Conservation (phyloP, 106 monocot species). For the Acorus calamus region DNA sequence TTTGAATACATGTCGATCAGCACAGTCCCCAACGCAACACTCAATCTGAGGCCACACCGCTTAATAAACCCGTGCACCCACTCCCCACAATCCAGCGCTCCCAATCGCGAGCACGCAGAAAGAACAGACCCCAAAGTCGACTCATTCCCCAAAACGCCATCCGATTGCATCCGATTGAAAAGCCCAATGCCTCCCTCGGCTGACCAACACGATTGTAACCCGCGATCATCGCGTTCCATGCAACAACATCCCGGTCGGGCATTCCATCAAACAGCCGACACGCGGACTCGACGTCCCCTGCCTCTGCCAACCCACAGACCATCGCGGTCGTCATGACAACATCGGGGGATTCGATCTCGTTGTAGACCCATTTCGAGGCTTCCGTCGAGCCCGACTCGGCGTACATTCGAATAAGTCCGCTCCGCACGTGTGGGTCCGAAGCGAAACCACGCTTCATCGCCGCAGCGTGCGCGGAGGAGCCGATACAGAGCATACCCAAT, state of each 20-base stretch:
- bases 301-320: constrained; percentile 26
- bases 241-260: constrained; percentile 41
- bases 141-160: constrained; percentile 31
- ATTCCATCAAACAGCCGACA: constrained; percentile 62
- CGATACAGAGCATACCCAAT: constrained; percentile 4
- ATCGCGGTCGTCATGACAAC: constrained; percentile 45
- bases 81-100: constrained; percentile 57
- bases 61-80: constrained; percentile 52
- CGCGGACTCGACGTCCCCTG: constrained; percentile 40
- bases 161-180: constrained; percentile 38
- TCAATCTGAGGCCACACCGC: constrained; percentile 26
- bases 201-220: constrained; percentile 34
- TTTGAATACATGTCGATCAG: constrained; percentile 83
- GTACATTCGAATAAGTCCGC: constrained; percentile 59
- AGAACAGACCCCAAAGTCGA: constrained; percentile 70
- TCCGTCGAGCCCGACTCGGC: constrained; percentile 19
- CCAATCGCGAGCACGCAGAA: constrained; percentile 57
- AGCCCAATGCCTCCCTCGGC: constrained; percentile 12
- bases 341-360: constrained; percentile 27
- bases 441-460: constrained; percentile 35
- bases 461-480: constrained; percentile 39
- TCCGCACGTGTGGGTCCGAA: constrained; percentile 52
- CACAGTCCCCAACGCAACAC: constrained; percentile 58
- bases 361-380: constrained; percentile 14
- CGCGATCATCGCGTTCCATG: constrained; percentile 84